Evolutionary conservation across 2,329 filamentous ascomycete genomes (phyloP).

Genomic region (Cordyceps fumosorosea): DNA sequence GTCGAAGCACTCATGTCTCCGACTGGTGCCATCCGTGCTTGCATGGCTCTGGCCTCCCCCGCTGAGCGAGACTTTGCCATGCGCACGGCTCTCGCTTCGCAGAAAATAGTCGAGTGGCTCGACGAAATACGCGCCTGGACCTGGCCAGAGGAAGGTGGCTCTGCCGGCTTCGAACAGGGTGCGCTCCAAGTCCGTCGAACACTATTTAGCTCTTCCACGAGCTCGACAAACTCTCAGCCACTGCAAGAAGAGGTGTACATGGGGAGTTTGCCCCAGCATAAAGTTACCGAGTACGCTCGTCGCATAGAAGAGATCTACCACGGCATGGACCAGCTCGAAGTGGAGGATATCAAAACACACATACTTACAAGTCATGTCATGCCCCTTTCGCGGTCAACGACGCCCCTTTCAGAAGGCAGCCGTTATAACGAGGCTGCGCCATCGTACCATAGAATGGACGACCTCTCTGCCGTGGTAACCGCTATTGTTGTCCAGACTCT

Average conservation of each 20-base stretch:
- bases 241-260: conserved; percentile 43
- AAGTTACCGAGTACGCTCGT: conserved; percentile 62
- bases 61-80: conserved; percentile 66
- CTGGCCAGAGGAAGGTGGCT: conserved; percentile 45
- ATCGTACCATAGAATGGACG: conserved; percentile 67
- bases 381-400: conserved; percentile 36
- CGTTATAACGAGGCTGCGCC: conserved; percentile 22
- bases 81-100: conserved; percentile 62
- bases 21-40: conserved; percentile 46
- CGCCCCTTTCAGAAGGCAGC: conserved; percentile 27
- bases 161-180: conserved; percentile 47
- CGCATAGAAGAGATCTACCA: conserved; percentile 68
- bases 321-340: conserved; percentile 61
- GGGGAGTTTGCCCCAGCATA: conserved; percentile 61
- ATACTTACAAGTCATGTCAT: conserved; percentile 76
- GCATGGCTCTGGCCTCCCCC: conserved; percentile 55
- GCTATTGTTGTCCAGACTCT: conserved; percentile 86
- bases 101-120: conserved; percentile 67
- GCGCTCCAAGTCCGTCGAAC: conserved; percentile 33
- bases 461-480: conserved; percentile 84
- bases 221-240: conserved; percentile 13
- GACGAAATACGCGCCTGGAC: conserved; percentile 59
- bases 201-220: conserved; percentile 20
- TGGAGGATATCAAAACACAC: conserved; percentile 85
- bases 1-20: conserved; percentile 53